Conservation (phyloP, 768 basidiomycete species). For the Lactarius hengduanensis region DNA sequence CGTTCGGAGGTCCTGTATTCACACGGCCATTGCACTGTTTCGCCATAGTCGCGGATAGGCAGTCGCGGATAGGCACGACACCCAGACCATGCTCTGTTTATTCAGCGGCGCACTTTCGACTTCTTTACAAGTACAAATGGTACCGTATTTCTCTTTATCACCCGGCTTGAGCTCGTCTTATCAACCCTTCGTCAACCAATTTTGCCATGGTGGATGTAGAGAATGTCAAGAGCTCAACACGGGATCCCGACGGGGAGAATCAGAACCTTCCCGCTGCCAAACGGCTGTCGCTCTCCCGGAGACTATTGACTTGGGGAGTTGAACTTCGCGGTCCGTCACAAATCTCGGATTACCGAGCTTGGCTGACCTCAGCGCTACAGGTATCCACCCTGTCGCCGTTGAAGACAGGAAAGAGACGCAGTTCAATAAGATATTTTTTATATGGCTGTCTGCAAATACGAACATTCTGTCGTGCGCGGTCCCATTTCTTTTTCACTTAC, state of each 20-base stretch:
- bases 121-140: not conserved
- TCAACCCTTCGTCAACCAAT: not conserved
- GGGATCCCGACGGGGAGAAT: not conserved
- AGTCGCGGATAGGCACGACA: not conserved
- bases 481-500: not conserved
- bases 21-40: not conserved
- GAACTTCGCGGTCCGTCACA: conserved; percentile 35
- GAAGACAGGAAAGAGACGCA: conserved; percentile 39
- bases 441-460: conserved; percentile 43
- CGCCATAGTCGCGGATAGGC: not conserved
- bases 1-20: not conserved
- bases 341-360: no score
- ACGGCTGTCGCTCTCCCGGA: conserved; percentile 19
- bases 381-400: conserved; percentile 38
- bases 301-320: conserved; percentile 36
- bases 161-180: not conserved
- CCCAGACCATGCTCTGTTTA: not conserved
- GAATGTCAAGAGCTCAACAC: not conserved
- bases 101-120: not conserved
- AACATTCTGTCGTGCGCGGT: conserved; percentile 41
- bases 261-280: not conserved
- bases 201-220: not conserved
- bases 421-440: conserved; percentile 43
- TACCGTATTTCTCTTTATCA: no score
- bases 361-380: conserved; percentile 21